phyloP scores from a whole-genome alignment of 306 rosid genomes.

The Dalbergia cultrata region DNA sequence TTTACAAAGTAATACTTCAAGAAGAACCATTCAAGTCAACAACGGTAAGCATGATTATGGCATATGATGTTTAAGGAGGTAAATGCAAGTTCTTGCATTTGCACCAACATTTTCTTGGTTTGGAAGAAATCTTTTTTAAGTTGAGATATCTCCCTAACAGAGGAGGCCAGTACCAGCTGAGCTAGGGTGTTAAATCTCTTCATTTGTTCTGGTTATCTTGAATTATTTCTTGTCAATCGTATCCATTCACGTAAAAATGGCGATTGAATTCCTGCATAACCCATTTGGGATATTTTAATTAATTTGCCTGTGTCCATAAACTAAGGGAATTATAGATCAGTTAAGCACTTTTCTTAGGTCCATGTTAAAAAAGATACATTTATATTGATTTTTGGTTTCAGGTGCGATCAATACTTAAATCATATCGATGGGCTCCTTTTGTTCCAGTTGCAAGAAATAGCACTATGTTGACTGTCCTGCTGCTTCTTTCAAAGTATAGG shows the following conservation, averaged over 20 bases:
- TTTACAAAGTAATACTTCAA: slow-evolving; percentile 79
- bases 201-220: not conserved
- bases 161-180: not conserved
- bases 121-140: slow-evolving; percentile 21
- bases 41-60: slow-evolving; percentile 64
- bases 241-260: slow-evolving; percentile 9
- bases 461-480: slow-evolving; percentile 80
- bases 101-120: slow-evolving; percentile 15
- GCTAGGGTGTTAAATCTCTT: slow-evolving; percentile 5
- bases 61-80: slow-evolving; percentile 4
- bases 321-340: slow-evolving; percentile 1
- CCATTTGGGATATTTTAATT: slow-evolving; percentile 6
- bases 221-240: slow-evolving; percentile 12
- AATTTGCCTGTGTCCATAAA: not conserved
- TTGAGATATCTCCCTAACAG: not conserved
- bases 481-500: slow-evolving; percentile 91
- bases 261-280: slow-evolving; percentile 3
- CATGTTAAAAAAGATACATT: not conserved
- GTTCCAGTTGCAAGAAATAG: slow-evolving; percentile 74
- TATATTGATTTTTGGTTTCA: slow-evolving; percentile 54
- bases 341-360: slow-evolving; percentile 4
- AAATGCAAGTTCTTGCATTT: slow-evolving; percentile 1
- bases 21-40: slow-evolving; percentile 98
- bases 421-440: slow-evolving; percentile 88
- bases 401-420: slow-evolving; percentile 73